phyloP scores from a whole-genome alignment of 2,329 filamentous ascomycete species.

The Biscogniauxia sp. region DNA sequence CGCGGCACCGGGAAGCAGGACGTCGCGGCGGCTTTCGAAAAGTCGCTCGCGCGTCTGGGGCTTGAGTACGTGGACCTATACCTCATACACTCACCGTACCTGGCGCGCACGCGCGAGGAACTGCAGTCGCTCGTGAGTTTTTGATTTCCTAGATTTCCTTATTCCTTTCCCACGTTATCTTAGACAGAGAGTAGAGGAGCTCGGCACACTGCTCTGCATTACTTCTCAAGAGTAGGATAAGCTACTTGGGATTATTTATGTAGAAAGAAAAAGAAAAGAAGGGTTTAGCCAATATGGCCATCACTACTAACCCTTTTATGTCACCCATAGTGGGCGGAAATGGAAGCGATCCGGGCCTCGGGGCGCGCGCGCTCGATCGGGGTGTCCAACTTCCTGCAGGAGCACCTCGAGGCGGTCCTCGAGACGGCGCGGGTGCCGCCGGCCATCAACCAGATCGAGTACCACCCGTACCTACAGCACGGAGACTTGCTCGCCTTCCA shows the following conservation, averaged over 20 bases:
- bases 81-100: slow-evolving; percentile 59
- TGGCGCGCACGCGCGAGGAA: slow-evolving; percentile 45
- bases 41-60: slow-evolving; percentile 63
- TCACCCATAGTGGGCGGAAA: slow-evolving; percentile 47
- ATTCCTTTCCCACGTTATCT: too few relatives aligned
- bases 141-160: too few relatives aligned
- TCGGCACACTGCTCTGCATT: too few relatives aligned
- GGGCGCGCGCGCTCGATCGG: slow-evolving; percentile 70
- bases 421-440: slow-evolving; percentile 61
- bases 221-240: too few relatives aligned
- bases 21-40: slow-evolving; percentile 50
- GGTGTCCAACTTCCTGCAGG: slow-evolving; percentile 69
- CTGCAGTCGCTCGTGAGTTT: slow-evolving; percentile 47
- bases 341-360: slow-evolving; percentile 64
- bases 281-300: too few relatives aligned
- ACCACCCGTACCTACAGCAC: slow-evolving; percentile 73
- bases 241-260: too few relatives aligned
- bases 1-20: slow-evolving; percentile 38
- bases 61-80: slow-evolving; percentile 73
- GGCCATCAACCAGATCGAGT: slow-evolving; percentile 78
- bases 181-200: too few relatives aligned
- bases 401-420: slow-evolving; percentile 55
- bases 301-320: too few relatives aligned
- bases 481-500: slow-evolving; percentile 55
- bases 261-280: too few relatives aligned